phyloP scores from a whole-genome alignment of 495 filamentous ascomycete species.

The Penicillium coprophilum region DNA sequence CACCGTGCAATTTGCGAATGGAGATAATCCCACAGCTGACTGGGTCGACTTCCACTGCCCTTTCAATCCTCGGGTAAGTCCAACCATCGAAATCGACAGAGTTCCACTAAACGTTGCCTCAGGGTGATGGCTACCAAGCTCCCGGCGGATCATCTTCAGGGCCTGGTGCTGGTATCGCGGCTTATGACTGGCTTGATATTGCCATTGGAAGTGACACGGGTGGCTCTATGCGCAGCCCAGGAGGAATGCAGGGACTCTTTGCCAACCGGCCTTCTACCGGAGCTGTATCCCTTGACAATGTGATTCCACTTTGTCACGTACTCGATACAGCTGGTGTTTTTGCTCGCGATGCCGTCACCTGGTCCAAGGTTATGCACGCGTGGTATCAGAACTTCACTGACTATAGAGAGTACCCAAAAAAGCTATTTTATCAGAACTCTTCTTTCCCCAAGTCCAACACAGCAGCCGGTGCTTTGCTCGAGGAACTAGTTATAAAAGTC shows the following conservation, averaged over 20 bases:
- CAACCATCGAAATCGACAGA: neutral
- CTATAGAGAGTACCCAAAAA: slow-evolving; percentile 45
- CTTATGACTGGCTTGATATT: slow-evolving; percentile 46
- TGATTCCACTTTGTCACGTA: slow-evolving; percentile 44
- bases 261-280: slow-evolving; percentile 31
- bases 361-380: slow-evolving; percentile 45
- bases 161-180: slow-evolving; percentile 36
- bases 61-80: slow-evolving; percentile 39
- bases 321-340: slow-evolving; percentile 53
- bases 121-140: slow-evolving; percentile 45
- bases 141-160: slow-evolving; percentile 41
- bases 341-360: slow-evolving; percentile 46
- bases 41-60: slow-evolving; percentile 46
- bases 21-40: slow-evolving; percentile 36
- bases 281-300: slow-evolving; percentile 25
- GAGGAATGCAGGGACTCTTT: slow-evolving; percentile 37
- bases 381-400: slow-evolving; percentile 47
- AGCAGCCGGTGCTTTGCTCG: slow-evolving; percentile 31
- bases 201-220: slow-evolving; percentile 51
- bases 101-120: neutral
- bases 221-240: slow-evolving; percentile 41
- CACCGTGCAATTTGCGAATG: slow-evolving; percentile 47
- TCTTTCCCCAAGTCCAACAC: slow-evolving; percentile 18
- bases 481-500: slow-evolving; percentile 42
- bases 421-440: slow-evolving; percentile 34